These are phyloP conservation scores for Crithidia acanthocephali DNA, from an alignment of 208 protist genomes.

Conservation along the genomic window DNA sequence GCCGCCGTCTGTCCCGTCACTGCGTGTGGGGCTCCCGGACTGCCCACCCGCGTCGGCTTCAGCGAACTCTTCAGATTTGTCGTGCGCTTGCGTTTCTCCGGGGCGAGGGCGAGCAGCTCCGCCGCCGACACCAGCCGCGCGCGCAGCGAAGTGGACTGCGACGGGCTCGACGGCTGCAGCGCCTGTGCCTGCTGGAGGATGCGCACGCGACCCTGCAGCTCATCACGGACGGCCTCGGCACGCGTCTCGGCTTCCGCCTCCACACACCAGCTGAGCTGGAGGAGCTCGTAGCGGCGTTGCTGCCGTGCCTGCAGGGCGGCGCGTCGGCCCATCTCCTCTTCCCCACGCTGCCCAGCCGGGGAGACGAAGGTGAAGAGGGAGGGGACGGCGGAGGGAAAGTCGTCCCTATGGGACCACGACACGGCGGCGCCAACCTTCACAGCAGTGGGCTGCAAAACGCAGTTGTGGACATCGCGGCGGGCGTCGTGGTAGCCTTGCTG, in stretches of 20 bases:
- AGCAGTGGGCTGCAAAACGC: slow-evolving; percentile 59
- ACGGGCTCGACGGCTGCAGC: slow-evolving; percentile 3
- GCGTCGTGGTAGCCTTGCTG: slow-evolving; percentile 71
- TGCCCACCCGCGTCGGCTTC: neutral
- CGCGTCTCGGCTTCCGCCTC: slow-evolving; percentile 49
- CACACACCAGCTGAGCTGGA: slow-evolving; percentile 40
- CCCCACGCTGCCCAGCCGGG: slow-evolving; percentile 62
- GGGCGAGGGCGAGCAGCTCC: slow-evolving; percentile 6
- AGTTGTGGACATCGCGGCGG: slow-evolving; percentile 61
- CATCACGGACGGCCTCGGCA: slow-evolving; percentile 27
- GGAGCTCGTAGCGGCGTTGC: slow-evolving; percentile 33
- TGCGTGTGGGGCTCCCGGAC: too few species aligned
- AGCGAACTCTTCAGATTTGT: neutral
- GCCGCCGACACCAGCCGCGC: slow-evolving; percentile 14
- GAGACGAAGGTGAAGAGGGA: slow-evolving; percentile 57
- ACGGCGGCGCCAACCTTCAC: slow-evolving; percentile 67
- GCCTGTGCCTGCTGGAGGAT: slow-evolving; percentile 24
- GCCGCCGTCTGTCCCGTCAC: neutral
- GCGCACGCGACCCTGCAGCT: slow-evolving; percentile 21
- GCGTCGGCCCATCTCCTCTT: slow-evolving; percentile 38
- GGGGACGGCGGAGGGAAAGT: slow-evolving; percentile 54
- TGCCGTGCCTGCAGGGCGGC: slow-evolving; percentile 22
- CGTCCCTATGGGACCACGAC: slow-evolving; percentile 36
- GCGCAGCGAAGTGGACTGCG: slow-evolving; percentile 13
- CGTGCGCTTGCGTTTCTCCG: neutral